phyloP scores from a whole-genome alignment of 345 rosid species.

The Melaleuca quinquenervia region DNA sequence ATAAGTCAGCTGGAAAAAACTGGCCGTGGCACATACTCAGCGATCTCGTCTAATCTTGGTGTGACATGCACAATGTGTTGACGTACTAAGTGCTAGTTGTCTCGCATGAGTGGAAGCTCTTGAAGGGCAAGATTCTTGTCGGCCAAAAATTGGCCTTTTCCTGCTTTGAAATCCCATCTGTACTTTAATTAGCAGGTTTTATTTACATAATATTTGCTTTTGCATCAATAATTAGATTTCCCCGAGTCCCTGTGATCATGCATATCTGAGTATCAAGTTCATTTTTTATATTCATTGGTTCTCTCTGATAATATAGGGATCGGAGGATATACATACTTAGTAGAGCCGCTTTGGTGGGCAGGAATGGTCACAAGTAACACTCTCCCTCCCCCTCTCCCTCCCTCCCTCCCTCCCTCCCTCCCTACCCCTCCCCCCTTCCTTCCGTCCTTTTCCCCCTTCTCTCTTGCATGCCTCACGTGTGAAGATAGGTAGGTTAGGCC shows the following conservation, averaged over 20 bases:
- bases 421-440: neutral
- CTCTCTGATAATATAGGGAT: constrained; percentile 32
- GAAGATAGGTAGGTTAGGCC: neutral
- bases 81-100: neutral
- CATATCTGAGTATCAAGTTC: neutral
- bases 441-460: neutral
- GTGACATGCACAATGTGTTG: neutral
- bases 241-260: neutral
- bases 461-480: neutral
- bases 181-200: neutral
- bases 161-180: neutral
- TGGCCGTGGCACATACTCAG: neutral
- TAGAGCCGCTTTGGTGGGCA: constrained; percentile 96
- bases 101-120: neutral
- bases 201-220: neutral
- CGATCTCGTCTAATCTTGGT: neutral
- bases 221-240: neutral
- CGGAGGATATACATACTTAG: constrained; percentile 83
- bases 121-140: neutral
- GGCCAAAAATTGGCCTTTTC: neutral
- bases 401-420: neutral
- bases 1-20: neutral
- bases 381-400: constrained; percentile 5
- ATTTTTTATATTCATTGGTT: neutral
- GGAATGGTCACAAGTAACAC: constrained; percentile 83